Evolutionary conservation across 1,284 basidiomycete species (phyloP), one percentile per base, ranked within the genome.

Genomic region (Cryptococcus wingfieldii): DNA sequence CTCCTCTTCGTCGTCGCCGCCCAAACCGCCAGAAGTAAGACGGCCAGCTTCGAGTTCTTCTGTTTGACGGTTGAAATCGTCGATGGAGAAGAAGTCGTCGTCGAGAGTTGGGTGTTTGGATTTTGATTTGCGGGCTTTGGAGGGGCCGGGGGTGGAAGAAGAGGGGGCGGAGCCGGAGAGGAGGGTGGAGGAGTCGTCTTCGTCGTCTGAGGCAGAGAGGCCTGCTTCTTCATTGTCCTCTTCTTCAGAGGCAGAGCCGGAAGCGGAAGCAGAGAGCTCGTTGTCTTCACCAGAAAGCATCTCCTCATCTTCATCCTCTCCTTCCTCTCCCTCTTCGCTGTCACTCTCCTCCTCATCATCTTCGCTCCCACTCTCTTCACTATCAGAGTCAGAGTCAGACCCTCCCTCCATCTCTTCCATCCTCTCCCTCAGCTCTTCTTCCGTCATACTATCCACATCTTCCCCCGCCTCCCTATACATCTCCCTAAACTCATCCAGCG

Each of bases 51-150:
- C 92, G 7, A 86, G 83, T 63, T 84, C 84, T 72, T 90, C 88
- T 2, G 88, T 88, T 75, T 92, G 84, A 5, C 86, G 83, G 71
- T 98, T 96, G 80, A 98, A 98, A 23, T 85, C 82, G 53, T 86
- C 85, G 54, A 98, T 83, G 54, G 89, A 84, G 77, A 98, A 98
- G 79, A 98, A 98, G 27, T 83, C 85, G 72, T 98, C 95, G 75
- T 98, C 88, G n/a, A 98, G 83, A 47, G 83, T 83, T 6, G 85
- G 80, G 61, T 84, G 81, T 18, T 64, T 28, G n/a, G 16, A 59
- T 54, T 74, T 73, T 23, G 59, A 48, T 58, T 67, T 60, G 65
- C 53, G 54, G 10, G 57, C 51, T 42, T 69, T 53, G 56, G 78
- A 72, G 46, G 72, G 77, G 49, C 76, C 65, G 56, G 76, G 63